Evolutionary conservation across 306 rosid species (phyloP).

Genomic region (Acmispon strigosus): DNA sequence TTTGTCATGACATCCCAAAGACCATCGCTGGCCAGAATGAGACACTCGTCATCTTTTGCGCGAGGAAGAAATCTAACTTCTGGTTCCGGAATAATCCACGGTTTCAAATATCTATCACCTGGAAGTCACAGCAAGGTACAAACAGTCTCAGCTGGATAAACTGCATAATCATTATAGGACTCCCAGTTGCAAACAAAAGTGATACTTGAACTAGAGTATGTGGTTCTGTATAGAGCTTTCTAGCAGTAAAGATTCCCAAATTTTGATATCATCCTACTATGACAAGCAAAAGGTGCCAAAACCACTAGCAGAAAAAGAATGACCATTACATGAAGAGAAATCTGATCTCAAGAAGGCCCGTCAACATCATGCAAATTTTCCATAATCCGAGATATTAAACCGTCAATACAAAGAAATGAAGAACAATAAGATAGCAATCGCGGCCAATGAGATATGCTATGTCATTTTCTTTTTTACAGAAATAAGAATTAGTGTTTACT

Average conservation of each 20-base stretch:
- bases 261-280: neutral
- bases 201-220: neutral
- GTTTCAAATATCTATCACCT: slow-evolving; percentile 46
- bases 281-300: neutral
- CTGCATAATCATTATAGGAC: neutral
- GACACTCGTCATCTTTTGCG: slow-evolving; percentile 75
- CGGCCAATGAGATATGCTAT: neutral
- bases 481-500: neutral
- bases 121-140: slow-evolving; percentile 26
- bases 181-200: neutral
- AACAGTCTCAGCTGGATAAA: neutral
- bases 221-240: neutral
- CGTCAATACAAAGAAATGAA: neutral
- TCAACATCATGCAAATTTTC: neutral
- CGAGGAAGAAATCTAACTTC: slow-evolving; percentile 81
- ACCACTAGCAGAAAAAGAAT: slow-evolving; percentile 1
- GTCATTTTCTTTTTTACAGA: neutral
- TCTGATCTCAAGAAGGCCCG: neutral
- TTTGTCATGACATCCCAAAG: slow-evolving; percentile 90
- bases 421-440: neutral
- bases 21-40: slow-evolving; percentile 44
- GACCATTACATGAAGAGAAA: neutral
- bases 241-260: neutral
- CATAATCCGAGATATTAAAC: neutral
- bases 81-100: slow-evolving; percentile 92